Percentiles rank a stretch among this genome's conserved stretches.
Conservation (phyloP, 345 rosid species). For the Boechera stricta region DNA sequence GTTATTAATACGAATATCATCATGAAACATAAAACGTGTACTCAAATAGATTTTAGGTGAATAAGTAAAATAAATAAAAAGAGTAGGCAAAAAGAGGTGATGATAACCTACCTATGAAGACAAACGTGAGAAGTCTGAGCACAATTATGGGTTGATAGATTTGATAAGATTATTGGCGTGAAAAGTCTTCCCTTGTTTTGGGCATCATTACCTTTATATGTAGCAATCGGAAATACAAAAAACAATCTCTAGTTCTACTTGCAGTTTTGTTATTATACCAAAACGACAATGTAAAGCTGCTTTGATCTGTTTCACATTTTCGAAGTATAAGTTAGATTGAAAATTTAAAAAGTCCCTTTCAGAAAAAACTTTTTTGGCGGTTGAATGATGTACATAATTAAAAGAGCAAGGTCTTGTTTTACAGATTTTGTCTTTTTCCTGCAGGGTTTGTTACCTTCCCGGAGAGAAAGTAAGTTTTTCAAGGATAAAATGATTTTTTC, state of each 20-base stretch:
- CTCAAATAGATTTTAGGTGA: slow-evolving; percentile 11
- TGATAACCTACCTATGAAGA: slow-evolving; percentile 22
- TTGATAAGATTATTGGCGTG: not conserved
- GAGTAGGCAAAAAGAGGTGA: not conserved
- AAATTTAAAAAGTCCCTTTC: not conserved
- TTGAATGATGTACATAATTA: too few relatives aligned
- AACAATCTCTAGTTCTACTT: not conserved
- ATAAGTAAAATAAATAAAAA: not conserved
- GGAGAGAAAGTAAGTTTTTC: too few relatives aligned
- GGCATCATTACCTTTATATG: slow-evolving; percentile 10
- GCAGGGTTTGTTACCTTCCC: not conserved
- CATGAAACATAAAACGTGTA: slow-evolving; percentile 10
- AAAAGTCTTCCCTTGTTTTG: slow-evolving; percentile 5
- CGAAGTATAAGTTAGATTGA: not conserved
- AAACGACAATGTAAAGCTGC: not conserved
- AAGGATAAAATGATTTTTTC: too few relatives aligned
- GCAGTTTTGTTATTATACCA: not conserved
- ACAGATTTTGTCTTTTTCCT: not conserved
- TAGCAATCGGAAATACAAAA: not conserved
- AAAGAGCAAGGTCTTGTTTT: too few relatives aligned
- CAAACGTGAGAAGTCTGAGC: slow-evolving; percentile 11
- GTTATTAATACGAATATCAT: not conserved
- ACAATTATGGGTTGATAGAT: slow-evolving; percentile 20
- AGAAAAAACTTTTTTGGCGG: not conserved
- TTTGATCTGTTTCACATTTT: not conserved